Evolutionary conservation across 345 rosid species (phyloP).

Genomic region (Eucalyptus marginata): DNA sequence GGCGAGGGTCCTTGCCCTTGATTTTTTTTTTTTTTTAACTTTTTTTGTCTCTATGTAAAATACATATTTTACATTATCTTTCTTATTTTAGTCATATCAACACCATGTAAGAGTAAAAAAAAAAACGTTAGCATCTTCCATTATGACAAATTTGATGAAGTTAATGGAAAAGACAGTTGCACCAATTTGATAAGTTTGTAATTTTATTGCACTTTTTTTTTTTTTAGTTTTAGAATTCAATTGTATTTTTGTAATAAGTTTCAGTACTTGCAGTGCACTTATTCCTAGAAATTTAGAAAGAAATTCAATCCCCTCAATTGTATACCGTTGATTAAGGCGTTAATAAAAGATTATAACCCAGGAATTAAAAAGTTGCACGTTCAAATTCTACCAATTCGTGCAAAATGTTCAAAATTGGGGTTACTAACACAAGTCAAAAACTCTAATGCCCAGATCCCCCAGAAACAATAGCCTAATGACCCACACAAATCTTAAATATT

Average conservation of each 20-base stretch:
- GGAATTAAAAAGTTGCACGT: not conserved
- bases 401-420: not conserved
- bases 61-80: too few relatives aligned
- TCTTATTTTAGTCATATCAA: not conserved
- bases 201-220: too few relatives aligned
- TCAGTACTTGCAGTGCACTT: fast-evolving
- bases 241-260: too few relatives aligned
- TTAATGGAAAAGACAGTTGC: too few relatives aligned
- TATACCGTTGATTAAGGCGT: fast-evolving
- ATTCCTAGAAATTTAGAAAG: not conserved
- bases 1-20: not conserved
- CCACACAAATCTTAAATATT: not conserved
- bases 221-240: too few relatives aligned
- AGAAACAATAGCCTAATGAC: not conserved
- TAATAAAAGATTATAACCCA: not conserved
- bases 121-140: too few relatives aligned
- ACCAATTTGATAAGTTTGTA: too few relatives aligned
- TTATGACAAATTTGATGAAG: too few relatives aligned
- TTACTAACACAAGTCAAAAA: not conserved
- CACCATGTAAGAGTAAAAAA: fast-evolving
- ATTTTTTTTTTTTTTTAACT: too few relatives aligned
- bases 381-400: fast-evolving
- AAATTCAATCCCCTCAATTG: not conserved
- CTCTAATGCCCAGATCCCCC: not conserved
- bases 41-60: too few relatives aligned